Percentiles rank a stretch among this genome's conserved stretches.
phyloP scores from a whole-genome alignment of 1,284 basidiomycete species.

The Vanrija pseudolonga region DNA sequence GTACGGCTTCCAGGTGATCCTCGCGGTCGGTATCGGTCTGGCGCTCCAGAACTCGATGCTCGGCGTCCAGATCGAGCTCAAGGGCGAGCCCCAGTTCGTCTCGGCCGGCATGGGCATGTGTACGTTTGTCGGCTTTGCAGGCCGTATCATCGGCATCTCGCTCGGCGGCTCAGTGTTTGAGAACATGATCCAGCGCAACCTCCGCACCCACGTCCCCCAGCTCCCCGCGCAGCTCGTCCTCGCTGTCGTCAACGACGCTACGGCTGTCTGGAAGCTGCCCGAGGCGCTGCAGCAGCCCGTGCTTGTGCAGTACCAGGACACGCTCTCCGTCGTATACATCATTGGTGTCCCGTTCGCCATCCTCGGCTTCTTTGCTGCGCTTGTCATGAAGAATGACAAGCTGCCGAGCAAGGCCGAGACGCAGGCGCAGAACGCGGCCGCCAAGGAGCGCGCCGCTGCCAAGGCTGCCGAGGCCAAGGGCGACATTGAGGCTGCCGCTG shows the following conservation, averaged over 20 bases:
- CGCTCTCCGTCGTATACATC: slow-evolving; percentile 38
- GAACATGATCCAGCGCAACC: slow-evolving; percentile 41
- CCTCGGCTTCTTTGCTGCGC: slow-evolving; percentile 28
- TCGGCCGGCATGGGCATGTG: slow-evolving; percentile 34
- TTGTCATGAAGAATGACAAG: slow-evolving; percentile 38
- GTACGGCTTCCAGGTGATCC: slow-evolving; percentile 42
- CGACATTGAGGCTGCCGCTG: slow-evolving; percentile 13
- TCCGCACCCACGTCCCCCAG: slow-evolving; percentile 28
- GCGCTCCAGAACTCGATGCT: slow-evolving; percentile 43
- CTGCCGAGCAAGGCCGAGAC: slow-evolving; percentile 28
- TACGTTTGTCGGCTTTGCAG: slow-evolving; percentile 42
- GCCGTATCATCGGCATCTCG: slow-evolving; percentile 47
- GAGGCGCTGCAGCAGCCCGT: slow-evolving; percentile 23
- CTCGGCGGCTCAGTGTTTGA: slow-evolving; percentile 45
- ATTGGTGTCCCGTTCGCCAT: slow-evolving; percentile 39
- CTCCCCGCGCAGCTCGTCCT: slow-evolving; percentile 18
- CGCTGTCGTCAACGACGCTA: slow-evolving; percentile 32
- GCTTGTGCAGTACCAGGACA: slow-evolving; percentile 39
- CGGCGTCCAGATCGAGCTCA: slow-evolving; percentile 43
- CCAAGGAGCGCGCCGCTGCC: not conserved
- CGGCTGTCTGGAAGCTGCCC: slow-evolving; percentile 37
- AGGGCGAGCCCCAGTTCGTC: slow-evolving; percentile 38
- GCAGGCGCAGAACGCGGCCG: slow-evolving; percentile 25
- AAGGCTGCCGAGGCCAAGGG: not conserved
- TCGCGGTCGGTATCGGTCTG: slow-evolving; percentile 44